Conservation (phyloP, 208 protist genomes). For the Wallacemonas rigidus region DNA sequence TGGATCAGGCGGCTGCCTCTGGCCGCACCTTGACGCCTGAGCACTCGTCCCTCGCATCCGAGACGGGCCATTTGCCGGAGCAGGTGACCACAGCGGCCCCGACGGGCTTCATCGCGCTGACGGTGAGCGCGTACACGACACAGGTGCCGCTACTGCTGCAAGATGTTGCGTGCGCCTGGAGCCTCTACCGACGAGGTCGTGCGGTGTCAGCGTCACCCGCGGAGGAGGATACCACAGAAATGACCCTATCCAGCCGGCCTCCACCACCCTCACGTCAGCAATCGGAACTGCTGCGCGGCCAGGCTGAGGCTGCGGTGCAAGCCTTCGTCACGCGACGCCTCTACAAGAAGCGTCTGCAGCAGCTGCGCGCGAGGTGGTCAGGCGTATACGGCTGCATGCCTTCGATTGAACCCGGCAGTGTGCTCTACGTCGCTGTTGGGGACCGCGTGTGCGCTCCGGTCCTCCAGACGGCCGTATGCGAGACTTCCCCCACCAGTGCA, state of each 20-base stretch:
- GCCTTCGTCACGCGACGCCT: conserved; percentile 20
- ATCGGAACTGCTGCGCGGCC: conserved; percentile 21
- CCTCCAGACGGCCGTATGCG: background rate
- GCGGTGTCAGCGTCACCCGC: background rate
- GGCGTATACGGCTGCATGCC: background rate
- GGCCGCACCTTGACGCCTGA: background rate
- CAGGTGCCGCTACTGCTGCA: conserved; percentile 58
- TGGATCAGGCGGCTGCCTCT: background rate
- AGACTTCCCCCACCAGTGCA: background rate
- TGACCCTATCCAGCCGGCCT: background rate
- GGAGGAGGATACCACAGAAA: background rate
- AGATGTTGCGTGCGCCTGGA: conserved; percentile 47
- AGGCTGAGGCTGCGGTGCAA: conserved; percentile 24
- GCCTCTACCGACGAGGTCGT: conserved; percentile 7
- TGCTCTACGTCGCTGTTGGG: background rate
- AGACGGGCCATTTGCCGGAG: background rate
- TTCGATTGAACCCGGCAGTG: background rate
- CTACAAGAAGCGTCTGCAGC: conserved; percentile 10
- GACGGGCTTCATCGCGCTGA: background rate
- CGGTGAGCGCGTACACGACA: conserved; percentile 25
- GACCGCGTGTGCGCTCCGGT: conserved; percentile 5
- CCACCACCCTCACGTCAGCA: background rate
- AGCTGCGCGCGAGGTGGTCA: background rate
- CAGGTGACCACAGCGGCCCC: background rate
- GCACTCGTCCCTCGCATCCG: background rate